Percentiles rank a stretch among this genome's conserved stretches.
Evolutionary conservation across 495 filamentous ascomycete genomes (phyloP).

Genomic region (Astrocystis sublimbata): DNA sequence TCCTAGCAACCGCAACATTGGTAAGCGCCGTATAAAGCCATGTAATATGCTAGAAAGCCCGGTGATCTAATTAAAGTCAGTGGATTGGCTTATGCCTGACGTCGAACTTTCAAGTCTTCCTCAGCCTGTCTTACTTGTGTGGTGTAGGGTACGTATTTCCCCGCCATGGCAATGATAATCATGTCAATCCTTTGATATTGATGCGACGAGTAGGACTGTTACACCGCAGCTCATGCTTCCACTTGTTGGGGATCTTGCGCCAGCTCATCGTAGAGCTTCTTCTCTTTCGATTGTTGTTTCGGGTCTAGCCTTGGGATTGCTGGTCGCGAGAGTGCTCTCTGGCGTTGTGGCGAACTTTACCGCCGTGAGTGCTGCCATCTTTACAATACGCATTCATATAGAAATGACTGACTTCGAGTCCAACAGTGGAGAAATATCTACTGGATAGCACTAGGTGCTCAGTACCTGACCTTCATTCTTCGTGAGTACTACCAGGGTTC

Average conservation of each 20-base stretch:
- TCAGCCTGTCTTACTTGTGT: conserved; percentile 64
- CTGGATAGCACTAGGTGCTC: conserved; percentile 71
- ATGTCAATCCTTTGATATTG: not conserved
- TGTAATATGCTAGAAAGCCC: not conserved
- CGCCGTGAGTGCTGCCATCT: no score
- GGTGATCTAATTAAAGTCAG: conserved; percentile 22
- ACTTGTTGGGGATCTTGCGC: conserved; percentile 72
- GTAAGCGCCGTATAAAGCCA: conserved; percentile 37
- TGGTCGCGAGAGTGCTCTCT: conserved; percentile 70
- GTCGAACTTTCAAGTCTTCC: conserved; percentile 60
- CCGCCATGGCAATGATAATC: not conserved
- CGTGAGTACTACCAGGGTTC: conserved; percentile 22
- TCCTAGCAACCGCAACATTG: conserved; percentile 65
- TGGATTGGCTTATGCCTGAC: conserved; percentile 72
- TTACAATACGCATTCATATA: no score
- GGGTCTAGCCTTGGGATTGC: conserved; percentile 67
- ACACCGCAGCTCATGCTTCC: conserved; percentile 81
- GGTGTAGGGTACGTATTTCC: conserved; percentile 44
- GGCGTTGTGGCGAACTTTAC: conserved; percentile 70
- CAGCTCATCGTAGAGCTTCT: conserved; percentile 62
- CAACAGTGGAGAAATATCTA: conserved; percentile 78
- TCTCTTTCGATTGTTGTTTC: conserved; percentile 69
- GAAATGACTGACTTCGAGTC: no score
- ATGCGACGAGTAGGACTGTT: conserved; percentile 55
- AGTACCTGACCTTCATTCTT: conserved; percentile 63